Base-by-base conservation (phyloP, 495 filamentous ascomycete genomes). In the Lasiosphaeria hispida region DNA sequence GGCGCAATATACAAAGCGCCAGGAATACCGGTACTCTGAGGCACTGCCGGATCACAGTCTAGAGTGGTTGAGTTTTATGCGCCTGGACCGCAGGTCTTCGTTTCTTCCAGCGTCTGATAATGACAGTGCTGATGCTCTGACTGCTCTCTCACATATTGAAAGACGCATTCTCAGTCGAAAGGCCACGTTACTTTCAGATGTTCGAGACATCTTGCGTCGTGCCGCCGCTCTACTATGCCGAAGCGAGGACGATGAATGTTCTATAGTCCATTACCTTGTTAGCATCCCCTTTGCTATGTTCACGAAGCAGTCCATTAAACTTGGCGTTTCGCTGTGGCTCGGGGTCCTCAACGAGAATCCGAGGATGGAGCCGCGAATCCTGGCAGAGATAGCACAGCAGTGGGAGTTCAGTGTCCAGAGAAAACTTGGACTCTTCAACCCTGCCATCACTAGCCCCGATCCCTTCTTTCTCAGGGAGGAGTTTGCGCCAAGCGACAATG, bases 271-370 rank as follows among this genome's bases (percentile, higher is more conserved):
- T 61, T 87, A 92, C 65, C 78, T 99, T 30, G 94, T 99, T 53
- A 81, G 82, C 45, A 90, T 97, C 59, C 95, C 95, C 2, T 99
- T 97, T 74, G 80, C 81, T 33, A 83, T 94, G 18, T 97, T 99
- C 69, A 92, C 88, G 4, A 96, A 95, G 71, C 90, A 96, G 67
- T 89, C 90, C 13, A 94, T 99, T 68, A 95, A 96, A 64, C 84
- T 96, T 8, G 95, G 95, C 14, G 87, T 97, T 34, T 96, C 92
- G 14, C 80, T 97, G 8, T 99, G 95, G 95, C 83, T 96, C 42
- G 91, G 92, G 30, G 87, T 97, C 7, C 97, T 97, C 62, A 92
- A 97, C 67, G 95, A 97, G 66, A 97, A 96, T 65, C 92, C 93
- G 13, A 80, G 79, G 45, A 84, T 96, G 73, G 90, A 96, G 67